These are phyloP conservation scores for Barnettozyma pratensis DNA, from an alignment of 805 yeast genomes.

Conservation along the genomic window DNA sequence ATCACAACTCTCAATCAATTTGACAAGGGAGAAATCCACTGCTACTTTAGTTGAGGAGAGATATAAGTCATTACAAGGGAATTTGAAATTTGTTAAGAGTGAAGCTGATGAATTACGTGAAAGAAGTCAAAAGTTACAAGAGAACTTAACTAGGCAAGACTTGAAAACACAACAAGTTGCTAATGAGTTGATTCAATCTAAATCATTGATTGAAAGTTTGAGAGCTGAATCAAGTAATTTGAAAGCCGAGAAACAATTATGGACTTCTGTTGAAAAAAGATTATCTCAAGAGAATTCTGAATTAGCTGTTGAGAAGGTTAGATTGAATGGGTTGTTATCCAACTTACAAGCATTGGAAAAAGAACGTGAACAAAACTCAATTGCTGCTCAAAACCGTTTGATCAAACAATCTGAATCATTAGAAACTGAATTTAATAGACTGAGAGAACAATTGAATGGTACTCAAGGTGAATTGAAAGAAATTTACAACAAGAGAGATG, in stretches of 20 bases:
- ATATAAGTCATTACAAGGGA: slow-evolving; percentile 34
- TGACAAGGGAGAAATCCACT: slow-evolving; percentile 52
- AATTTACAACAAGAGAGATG: slow-evolving; percentile 47
- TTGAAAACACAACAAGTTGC: slow-evolving; percentile 39
- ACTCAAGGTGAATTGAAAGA: slow-evolving; percentile 48
- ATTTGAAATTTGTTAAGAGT: slow-evolving; percentile 33
- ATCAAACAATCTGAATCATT: slow-evolving; percentile 44
- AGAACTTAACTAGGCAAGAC: slow-evolving; percentile 42
- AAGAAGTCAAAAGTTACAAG: slow-evolving; percentile 37
- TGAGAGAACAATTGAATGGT: slow-evolving; percentile 42
- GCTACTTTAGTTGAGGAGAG: slow-evolving; percentile 50
- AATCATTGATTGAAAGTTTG: slow-evolving; percentile 37
- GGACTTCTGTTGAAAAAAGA: slow-evolving; percentile 44
- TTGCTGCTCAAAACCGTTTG: slow-evolving; percentile 46
- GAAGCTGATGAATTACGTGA: slow-evolving; percentile 43
- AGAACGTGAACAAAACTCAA: slow-evolving; percentile 52
- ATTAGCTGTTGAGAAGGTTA: slow-evolving; percentile 52
- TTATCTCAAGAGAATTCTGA: slow-evolving; percentile 47
- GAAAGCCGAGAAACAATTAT: slow-evolving; percentile 48
- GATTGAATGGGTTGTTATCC: slow-evolving; percentile 50
- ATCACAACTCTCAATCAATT: slow-evolving; percentile 41
- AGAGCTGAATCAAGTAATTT: slow-evolving; percentile 43
- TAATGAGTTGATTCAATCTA: slow-evolving; percentile 53
- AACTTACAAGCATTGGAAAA: slow-evolving; percentile 56
- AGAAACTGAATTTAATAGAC: slow-evolving; percentile 38